phyloP scores from a whole-genome alignment of 768 basidiomycete species.

The Tremella mesenterica region DNA sequence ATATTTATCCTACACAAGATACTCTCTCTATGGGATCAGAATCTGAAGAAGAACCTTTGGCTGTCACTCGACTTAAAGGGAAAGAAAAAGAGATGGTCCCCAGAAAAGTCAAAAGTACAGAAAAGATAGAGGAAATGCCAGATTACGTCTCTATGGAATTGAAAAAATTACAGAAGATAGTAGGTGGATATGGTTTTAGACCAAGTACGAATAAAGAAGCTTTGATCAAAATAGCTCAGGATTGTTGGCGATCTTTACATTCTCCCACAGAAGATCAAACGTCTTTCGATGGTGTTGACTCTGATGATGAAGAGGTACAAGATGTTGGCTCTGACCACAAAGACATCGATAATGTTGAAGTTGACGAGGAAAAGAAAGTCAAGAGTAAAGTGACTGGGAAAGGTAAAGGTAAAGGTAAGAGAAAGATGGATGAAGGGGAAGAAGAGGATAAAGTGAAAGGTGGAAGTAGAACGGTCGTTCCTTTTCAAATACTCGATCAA shows the following conservation, averaged over 20 bases:
- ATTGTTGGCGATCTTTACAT: slow-evolving; percentile 32
- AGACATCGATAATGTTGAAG: too few species aligned
- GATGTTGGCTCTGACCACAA: too few species aligned
- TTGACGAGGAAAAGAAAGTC: too few species aligned
- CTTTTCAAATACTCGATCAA: slow-evolving; percentile 4
- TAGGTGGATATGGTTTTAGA: slow-evolving; percentile 19
- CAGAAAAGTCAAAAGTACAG: neutral
- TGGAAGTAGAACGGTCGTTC: slow-evolving; percentile 2
- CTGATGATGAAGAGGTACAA: too few species aligned
- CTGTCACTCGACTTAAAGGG: too few species aligned
- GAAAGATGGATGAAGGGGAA: slow-evolving; percentile 4
- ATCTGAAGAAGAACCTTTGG: neutral
- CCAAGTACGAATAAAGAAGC: slow-evolving; percentile 12
- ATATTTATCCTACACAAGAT: neutral
- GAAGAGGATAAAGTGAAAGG: neutral
- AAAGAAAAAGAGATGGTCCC: neutral
- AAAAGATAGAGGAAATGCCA: slow-evolving; percentile 39
- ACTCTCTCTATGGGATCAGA: neutral
- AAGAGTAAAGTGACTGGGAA: too few species aligned
- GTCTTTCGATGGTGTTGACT: too few species aligned
- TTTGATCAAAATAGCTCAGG: slow-evolving; percentile 17
- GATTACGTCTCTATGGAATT: slow-evolving; percentile 22
- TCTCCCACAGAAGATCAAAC: too few species aligned
- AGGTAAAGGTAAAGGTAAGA: neutral
- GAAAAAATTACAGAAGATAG: slow-evolving; percentile 7